Evolutionary conservation across 352 stramenopile species (phyloP).

Genomic region (Halophytophthora polymorphica): DNA sequence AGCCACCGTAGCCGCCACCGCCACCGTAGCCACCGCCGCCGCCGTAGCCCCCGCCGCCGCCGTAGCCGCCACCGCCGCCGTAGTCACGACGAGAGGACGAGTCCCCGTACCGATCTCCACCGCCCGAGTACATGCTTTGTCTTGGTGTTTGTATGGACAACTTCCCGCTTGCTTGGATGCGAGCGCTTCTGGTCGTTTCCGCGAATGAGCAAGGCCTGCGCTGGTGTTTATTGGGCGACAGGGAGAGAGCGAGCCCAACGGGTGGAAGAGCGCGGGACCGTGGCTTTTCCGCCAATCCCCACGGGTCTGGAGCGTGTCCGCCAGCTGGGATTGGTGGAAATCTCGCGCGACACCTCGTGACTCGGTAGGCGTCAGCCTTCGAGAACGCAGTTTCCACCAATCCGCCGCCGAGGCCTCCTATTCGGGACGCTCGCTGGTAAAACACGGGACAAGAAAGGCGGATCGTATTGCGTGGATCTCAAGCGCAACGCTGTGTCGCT

Average conservation of each 20-base stretch:
- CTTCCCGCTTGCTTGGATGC: conserved; percentile 9
- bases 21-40: conserved; percentile 30
- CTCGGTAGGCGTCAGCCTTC: too few species aligned
- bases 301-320: too few species aligned
- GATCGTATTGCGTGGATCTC: too few species aligned
- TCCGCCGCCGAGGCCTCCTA: too few species aligned
- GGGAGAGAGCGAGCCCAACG: conserved; percentile 9
- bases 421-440: too few species aligned
- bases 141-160: conserved; percentile 21
- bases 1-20: conserved; percentile 28
- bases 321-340: too few species aligned
- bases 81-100: conserved; percentile 75
- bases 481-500: too few species aligned
- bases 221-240: neutral
- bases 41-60: conserved; percentile 10
- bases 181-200: conserved; percentile 17
- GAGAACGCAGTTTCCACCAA: too few species aligned
- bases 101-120: conserved; percentile 65
- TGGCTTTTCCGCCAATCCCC: too few species aligned
- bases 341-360: too few species aligned
- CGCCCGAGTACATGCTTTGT: conserved; percentile 55
- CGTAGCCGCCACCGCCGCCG: conserved; percentile 23
- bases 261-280: too few species aligned
- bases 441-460: too few species aligned
- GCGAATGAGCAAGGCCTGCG: conserved; percentile 13